These are phyloP conservation scores for Westerdykella sp. DNA, from an alignment of 2,329 filamentous ascomycete species.

Conservation along the genomic window DNA sequence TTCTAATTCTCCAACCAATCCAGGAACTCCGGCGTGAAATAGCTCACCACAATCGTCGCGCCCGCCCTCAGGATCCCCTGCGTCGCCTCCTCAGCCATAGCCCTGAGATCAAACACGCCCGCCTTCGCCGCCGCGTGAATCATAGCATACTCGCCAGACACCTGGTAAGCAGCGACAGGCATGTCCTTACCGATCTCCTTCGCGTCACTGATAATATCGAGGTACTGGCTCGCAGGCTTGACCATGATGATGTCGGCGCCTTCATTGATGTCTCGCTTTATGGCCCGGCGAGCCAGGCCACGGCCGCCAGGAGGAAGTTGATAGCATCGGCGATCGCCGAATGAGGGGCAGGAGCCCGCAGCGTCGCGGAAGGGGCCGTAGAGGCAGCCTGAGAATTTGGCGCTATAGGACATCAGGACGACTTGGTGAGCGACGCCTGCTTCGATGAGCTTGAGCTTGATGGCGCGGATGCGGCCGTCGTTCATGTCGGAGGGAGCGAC, in stretches of 20 bases:
- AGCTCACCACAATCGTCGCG: slow-evolving; percentile 86
- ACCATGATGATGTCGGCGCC: slow-evolving; percentile 99
- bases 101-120: slow-evolving; percentile 89
- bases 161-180: slow-evolving; percentile 92
- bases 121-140: slow-evolving; percentile 93
- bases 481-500: slow-evolving; percentile 99
- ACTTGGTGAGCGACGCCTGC: slow-evolving; percentile 86
- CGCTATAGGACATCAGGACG: slow-evolving; percentile 94
- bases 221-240: slow-evolving; percentile 90
- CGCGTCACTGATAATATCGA: slow-evolving; percentile 96
- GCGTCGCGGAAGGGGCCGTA: slow-evolving; percentile 98
- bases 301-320: slow-evolving; percentile 90
- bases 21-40: slow-evolving; percentile 78
- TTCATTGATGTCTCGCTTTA: slow-evolving; percentile 81
- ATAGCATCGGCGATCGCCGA: slow-evolving; percentile 94
- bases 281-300: slow-evolving; percentile 84
- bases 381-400: slow-evolving; percentile 93
- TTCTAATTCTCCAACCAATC: slow-evolving; percentile 50
- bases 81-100: slow-evolving; percentile 91
- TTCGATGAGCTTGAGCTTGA: slow-evolving; percentile 96
- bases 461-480: slow-evolving; percentile 91
- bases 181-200: slow-evolving; percentile 90
- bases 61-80: slow-evolving; percentile 90
- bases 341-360: slow-evolving; percentile 81
- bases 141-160: slow-evolving; percentile 96